Evolutionary conservation across 345 rosid species (phyloP).

Genomic region (Clausena lansium): DNA sequence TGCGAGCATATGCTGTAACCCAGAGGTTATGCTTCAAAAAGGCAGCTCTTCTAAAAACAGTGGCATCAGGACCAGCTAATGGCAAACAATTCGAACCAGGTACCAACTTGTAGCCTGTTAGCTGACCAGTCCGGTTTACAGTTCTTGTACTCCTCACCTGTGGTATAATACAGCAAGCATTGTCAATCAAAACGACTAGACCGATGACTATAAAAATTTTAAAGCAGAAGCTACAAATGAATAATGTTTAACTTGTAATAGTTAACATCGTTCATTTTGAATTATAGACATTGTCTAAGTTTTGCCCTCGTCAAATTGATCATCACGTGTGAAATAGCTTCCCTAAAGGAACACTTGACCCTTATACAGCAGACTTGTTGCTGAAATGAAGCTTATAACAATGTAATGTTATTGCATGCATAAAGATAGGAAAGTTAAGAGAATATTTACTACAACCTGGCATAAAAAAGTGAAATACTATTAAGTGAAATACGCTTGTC

Average conservation of each 20-base stretch:
- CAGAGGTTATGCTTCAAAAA: constrained; percentile 83
- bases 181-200: not conserved
- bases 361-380: not conserved
- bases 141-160: constrained; percentile 91
- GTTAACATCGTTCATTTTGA: not conserved
- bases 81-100: constrained; percentile 93
- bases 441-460: not conserved
- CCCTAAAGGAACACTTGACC: not conserved
- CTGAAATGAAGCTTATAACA: not conserved
- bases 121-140: constrained; percentile 83
- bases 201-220: not conserved
- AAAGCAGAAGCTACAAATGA: not conserved
- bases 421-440: not conserved
- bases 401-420: not conserved
- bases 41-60: constrained; percentile 82
- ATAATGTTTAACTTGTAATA: not conserved
- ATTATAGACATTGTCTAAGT: not conserved
- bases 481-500: not conserved
- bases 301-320: not conserved
- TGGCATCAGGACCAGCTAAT: constrained; percentile 80
- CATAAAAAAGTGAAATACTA: not conserved
- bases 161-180: not conserved
- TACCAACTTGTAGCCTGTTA: constrained; percentile 79
- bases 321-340: not conserved
- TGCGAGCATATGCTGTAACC: constrained; percentile 69